phyloP scores from a whole-genome alignment of 164 flowering plant genomes.

The Umbilicus rupestris region DNA sequence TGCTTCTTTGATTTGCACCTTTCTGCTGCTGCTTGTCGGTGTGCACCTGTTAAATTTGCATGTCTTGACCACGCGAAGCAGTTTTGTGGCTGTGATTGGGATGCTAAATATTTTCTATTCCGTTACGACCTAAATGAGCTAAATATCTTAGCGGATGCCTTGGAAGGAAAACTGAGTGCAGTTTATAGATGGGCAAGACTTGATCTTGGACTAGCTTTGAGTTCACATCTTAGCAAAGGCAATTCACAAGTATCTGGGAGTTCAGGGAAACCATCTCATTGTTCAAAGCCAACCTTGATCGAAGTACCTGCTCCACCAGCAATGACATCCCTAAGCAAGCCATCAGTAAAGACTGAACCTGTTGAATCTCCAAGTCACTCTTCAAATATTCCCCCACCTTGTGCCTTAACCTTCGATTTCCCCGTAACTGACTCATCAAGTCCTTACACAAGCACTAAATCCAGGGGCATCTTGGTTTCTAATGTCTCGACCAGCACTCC shows the following conservation, averaged over 20 bases:
- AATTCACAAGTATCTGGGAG: slow-evolving; percentile 15
- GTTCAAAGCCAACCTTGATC: slow-evolving; percentile 7
- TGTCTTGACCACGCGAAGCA: slow-evolving; percentile 75
- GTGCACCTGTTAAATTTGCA: slow-evolving; percentile 63
- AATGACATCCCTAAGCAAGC: slow-evolving; percentile 13
- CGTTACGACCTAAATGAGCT: slow-evolving; percentile 64
- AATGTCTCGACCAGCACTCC: not conserved
- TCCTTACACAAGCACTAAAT: not conserved
- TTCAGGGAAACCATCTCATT: slow-evolving; percentile 17
- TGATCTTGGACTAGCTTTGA: slow-evolving; percentile 68
- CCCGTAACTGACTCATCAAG: not conserved
- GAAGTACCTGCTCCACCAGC: slow-evolving; percentile 13
- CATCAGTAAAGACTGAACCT: slow-evolving; percentile 6
- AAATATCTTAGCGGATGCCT: slow-evolving; percentile 54
- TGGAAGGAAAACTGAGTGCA: slow-evolving; percentile 86
- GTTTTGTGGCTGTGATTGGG: slow-evolving; percentile 65
- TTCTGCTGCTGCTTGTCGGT: slow-evolving; percentile 67
- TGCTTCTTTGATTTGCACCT: slow-evolving; percentile 81
- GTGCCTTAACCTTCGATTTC: not conserved
- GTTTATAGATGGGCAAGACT: slow-evolving; percentile 78
- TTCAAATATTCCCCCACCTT: not conserved
- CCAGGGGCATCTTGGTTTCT: not conserved
- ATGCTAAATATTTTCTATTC: slow-evolving; percentile 43
- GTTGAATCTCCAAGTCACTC: slow-evolving; percentile 3
- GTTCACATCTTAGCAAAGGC: slow-evolving; percentile 35